phyloP scores from a whole-genome alignment of 306 rosid genomes.

The Quercus suber region DNA sequence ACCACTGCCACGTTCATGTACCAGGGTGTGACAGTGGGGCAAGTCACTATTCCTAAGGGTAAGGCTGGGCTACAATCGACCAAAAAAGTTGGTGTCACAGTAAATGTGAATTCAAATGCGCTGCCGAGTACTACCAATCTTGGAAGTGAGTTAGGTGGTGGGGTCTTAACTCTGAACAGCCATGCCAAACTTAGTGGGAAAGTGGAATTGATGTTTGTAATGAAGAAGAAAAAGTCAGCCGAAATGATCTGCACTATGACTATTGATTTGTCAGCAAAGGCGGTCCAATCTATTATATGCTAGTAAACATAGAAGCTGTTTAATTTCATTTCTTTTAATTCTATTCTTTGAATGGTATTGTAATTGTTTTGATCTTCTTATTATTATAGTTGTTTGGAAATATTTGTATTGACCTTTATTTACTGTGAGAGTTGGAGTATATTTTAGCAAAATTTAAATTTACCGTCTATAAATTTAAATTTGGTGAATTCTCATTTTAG shows the following conservation, averaged over 20 bases:
- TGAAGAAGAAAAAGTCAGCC: constrained; percentile 26
- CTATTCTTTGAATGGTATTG: not conserved
- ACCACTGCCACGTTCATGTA: constrained; percentile 11
- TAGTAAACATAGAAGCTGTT: not conserved
- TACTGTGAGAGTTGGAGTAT: too few species aligned
- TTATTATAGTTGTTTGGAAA: too few species aligned
- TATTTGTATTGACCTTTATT: not conserved
- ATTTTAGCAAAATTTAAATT: too few species aligned
- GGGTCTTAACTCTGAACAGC: constrained; percentile 18
- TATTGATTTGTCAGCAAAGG: constrained; percentile 6
- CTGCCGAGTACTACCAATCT: constrained; percentile 9
- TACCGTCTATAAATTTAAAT: too few species aligned
- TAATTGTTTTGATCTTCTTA: too few species aligned
- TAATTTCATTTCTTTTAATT: not conserved
- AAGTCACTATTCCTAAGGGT: constrained; percentile 8
- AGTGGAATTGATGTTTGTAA: constrained; percentile 15
- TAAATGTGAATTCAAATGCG: constrained; percentile 12
- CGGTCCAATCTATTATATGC: constrained; percentile 5
- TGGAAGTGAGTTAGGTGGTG: constrained; percentile 12
- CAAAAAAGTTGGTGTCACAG: constrained; percentile 19
- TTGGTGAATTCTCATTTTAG: too few species aligned
- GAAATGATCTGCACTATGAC: constrained; percentile 25
- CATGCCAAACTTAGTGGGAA: constrained; percentile 26
- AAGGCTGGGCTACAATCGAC: constrained; percentile 24
- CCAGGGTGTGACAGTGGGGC: constrained; percentile 18